Base-by-base conservation (phyloP, 1,284 basidiomycete genomes). In the Gymnopus androsaceus region DNA sequence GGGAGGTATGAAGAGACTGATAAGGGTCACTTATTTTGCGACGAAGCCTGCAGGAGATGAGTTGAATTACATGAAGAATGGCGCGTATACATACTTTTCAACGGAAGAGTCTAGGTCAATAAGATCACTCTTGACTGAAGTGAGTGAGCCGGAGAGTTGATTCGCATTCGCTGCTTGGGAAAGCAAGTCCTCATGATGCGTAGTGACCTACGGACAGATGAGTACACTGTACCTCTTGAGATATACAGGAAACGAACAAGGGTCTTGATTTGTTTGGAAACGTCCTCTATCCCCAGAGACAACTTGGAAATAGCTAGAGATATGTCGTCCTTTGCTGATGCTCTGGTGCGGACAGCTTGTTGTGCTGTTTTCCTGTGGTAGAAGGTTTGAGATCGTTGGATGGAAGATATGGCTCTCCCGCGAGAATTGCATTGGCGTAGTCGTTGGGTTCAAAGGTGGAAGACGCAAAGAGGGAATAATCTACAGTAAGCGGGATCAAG, bases 351-450 rank as follows among this genome's bases (percentile, higher is more conserved):
- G 75, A 62, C 23, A 69, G 64, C 58, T 77, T 76, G 7, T 66
- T 51, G 11, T 72, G 64, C 11, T 41, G 51, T 49, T 54, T 66
- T 70, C 44, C 37, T 28, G 68, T 55, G 15, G 66, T 40, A 25
- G 57, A 30, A 25, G 63, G 37, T 59, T 70, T 71, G 37, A 67
- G 51, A 36, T 72, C 64, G 8, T 69, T 53, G 37, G 67, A 69
- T 19, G 80, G 73, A 15, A 83, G 81, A 66, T 94, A 93, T 0
- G 83, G 69, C 61, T 92, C 87, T 25, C 90, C 89, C 9, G 92
- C 86, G 21, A 96, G 79, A 51, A 95, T 82, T 17, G 92, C 85
- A 69, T 94, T 94, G 4, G 94, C 93, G 68, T 95, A 95, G 53
- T 90, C 87, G 67, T 92, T 89, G 15, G 92, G 80, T 67, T 95